Conservation (phyloP, 192 early-diverging fungal genomes). For the Cetraspora pellucida region DNA sequence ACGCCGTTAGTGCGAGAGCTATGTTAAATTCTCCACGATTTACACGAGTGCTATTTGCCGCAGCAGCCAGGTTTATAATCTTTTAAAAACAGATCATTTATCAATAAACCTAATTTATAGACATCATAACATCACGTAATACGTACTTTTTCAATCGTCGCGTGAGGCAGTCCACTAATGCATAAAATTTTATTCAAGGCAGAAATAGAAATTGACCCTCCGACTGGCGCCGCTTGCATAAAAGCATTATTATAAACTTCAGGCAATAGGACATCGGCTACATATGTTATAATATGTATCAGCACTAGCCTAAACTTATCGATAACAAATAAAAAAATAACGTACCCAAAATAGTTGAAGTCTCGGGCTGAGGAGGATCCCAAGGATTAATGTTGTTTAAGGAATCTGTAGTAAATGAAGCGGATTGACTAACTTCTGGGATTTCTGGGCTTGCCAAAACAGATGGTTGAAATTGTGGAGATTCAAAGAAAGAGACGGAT, state of each 20-base stretch:
- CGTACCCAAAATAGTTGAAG: constrained; percentile 20
- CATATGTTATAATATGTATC: neutral
- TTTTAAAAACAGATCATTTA: constrained; percentile 8
- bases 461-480: neutral
- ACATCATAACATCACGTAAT: neutral
- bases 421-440: neutral
- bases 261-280: constrained; percentile 52
- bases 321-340: neutral
- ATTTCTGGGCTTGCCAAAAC: neutral
- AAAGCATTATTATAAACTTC: constrained; percentile 53
- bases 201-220: constrained; percentile 47
- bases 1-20: constrained; percentile 67
- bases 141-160: constrained; percentile 51
- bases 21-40: constrained; percentile 71
- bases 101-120: neutral
- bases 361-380: constrained; percentile 25
- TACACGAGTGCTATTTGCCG: constrained; percentile 50
- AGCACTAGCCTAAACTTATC: neutral
- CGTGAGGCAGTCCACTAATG: constrained; percentile 44
- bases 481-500: constrained; percentile 13
- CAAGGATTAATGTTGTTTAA: constrained; percentile 28
- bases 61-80: constrained; percentile 54
- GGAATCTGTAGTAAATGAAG: constrained; percentile 4
- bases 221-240: constrained; percentile 44
- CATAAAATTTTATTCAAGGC: constrained; percentile 49